phyloP scores from a whole-genome alignment of 495 filamentous ascomycete species.

The Oleoguttula mirabilis region DNA sequence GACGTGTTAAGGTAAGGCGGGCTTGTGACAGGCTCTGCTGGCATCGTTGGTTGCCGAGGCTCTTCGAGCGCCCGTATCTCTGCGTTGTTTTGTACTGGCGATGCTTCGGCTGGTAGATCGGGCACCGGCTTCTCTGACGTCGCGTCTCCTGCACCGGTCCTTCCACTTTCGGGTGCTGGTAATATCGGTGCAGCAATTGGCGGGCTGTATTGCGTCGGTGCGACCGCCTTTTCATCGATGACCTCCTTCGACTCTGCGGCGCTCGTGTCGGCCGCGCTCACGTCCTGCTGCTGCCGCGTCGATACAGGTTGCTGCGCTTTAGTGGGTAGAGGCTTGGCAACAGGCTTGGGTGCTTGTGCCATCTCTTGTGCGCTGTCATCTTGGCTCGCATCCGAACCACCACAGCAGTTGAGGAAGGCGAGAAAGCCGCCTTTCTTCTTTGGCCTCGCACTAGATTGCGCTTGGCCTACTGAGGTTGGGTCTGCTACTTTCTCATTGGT shows the following conservation, averaged over 20 bases:
- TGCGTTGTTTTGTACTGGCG: conserved; percentile 10
- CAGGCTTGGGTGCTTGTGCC: conserved; percentile 54
- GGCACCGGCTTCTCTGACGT: conserved; percentile 21
- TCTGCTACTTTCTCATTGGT: conserved; percentile 25
- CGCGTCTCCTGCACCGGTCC: conserved; percentile 19
- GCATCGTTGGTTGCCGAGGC: background rate
- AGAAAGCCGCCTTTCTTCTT: conserved; percentile 57
- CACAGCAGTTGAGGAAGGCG: conserved; percentile 70
- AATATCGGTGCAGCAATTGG: background rate
- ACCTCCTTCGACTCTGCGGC: conserved; percentile 46
- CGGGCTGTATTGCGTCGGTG: background rate
- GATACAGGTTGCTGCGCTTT: conserved; percentile 44
- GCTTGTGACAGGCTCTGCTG: conserved; percentile 19
- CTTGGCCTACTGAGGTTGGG: conserved; percentile 33
- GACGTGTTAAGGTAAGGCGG: conserved; percentile 15
- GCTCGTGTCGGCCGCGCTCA: conserved; percentile 40
- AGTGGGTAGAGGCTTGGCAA: conserved; percentile 40
- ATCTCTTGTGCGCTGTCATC: conserved; percentile 49
- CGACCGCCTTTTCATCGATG: conserved; percentile 41
- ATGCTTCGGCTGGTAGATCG: conserved; percentile 14
- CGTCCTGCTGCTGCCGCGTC: conserved; percentile 23
- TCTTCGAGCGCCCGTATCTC: conserved; percentile 1
- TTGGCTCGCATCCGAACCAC: conserved; percentile 51
- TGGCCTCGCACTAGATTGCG: conserved; percentile 21
- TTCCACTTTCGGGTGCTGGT: conserved; percentile 11